A percentile compares a stretch with the other conserved stretches of the same genome.
Evolutionary conservation across 2,329 filamentous ascomycete species (phyloP).

Genomic region (Calcarisporium arbuscula): DNA sequence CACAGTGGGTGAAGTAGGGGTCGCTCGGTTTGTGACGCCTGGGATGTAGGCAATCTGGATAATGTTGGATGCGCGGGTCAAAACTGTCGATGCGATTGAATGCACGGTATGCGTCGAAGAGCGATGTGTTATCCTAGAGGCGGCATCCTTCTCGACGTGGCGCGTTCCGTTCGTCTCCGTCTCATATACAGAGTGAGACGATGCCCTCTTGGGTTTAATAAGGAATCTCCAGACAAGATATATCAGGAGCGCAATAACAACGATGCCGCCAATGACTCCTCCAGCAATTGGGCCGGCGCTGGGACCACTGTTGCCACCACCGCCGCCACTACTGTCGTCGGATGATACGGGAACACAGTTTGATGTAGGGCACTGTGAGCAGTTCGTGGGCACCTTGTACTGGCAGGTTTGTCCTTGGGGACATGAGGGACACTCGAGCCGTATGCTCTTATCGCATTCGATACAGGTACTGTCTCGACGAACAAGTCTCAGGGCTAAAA

Average conservation of each 20-base stretch:
- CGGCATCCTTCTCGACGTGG: constrained; percentile 40
- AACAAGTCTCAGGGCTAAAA: constrained; percentile 25
- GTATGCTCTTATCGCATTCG: constrained; percentile 35
- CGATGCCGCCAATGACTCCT: constrained; percentile 79
- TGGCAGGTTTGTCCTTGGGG: constrained; percentile 34
- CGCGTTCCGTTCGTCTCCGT: constrained; percentile 43
- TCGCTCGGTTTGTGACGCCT: constrained; percentile 87
- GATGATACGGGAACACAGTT: constrained; percentile 33
- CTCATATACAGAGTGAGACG: constrained; percentile 47
- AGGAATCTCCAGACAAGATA: constrained; percentile 85
- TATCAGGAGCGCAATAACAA: constrained; percentile 64
- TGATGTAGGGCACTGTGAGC: constrained; percentile 40
- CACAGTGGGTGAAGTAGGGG: constrained; percentile 71
- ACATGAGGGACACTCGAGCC: constrained; percentile 40
- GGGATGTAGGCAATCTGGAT: constrained; percentile 99
- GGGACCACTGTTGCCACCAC: constrained; percentile 37
- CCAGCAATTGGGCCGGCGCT: constrained; percentile 85
- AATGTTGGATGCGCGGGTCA: constrained; percentile 95
- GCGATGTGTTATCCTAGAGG: constrained; percentile 42
- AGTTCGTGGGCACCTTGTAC: constrained; percentile 38
- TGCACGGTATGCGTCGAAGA: constrained; percentile 79
- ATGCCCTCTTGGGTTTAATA: constrained; percentile 69
- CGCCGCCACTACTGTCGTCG: constrained; percentile 11
- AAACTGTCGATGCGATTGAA: constrained; percentile 90
- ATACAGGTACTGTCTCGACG: constrained; percentile 38